Evolutionary conservation across 306 rosid genomes (phyloP).

Genomic region (Cercis canadensis): DNA sequence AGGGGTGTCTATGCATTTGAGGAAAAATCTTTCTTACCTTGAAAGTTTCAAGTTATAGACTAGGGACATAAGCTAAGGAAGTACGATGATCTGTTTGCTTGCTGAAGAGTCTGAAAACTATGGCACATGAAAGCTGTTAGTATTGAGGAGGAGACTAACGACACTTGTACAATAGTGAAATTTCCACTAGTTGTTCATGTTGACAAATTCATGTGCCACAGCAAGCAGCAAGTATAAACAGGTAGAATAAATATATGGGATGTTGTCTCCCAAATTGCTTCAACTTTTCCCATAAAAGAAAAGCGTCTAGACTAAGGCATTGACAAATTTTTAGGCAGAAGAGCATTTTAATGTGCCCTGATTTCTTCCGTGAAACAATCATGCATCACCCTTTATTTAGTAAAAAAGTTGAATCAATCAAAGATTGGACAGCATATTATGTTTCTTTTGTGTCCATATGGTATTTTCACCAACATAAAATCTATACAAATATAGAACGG

Average conservation of each 20-base stretch:
- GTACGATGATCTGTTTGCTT: background rate
- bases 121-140: background rate
- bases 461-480: no score
- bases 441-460: no score
- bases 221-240: background rate
- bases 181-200: background rate
- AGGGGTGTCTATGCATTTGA: no score
- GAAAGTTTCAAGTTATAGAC: no score
- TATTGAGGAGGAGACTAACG: no score
- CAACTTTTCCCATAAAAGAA: background rate
- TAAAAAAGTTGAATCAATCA: no score
- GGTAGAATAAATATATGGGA: background rate
- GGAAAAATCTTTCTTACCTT: background rate
- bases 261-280: background rate
- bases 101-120: background rate
- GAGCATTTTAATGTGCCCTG: no score
- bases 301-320: background rate
- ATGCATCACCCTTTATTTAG: no score
- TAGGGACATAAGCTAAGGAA: background rate
- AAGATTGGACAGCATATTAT: no score
- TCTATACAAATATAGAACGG: no score
- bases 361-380: no score
- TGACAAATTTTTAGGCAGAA: background rate
- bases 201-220: background rate
- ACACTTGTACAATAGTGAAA: background rate